phyloP scores from a whole-genome alignment of 129 eudicot genomes.

The Artemisia tridentata region DNA sequence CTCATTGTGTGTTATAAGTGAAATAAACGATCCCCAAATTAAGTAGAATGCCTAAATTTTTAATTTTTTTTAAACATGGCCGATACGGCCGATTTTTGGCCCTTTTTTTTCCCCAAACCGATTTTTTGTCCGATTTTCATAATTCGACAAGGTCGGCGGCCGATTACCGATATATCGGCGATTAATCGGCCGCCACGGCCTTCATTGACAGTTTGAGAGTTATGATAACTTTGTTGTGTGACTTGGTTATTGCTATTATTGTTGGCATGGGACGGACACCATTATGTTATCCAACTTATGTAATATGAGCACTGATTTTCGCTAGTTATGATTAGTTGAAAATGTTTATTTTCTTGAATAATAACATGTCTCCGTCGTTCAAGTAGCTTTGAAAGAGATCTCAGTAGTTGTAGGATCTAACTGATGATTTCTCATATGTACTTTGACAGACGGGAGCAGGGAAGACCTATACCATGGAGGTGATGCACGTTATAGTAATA shows the following conservation, averaged over 20 bases:
- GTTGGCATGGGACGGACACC: not conserved
- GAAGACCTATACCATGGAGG: constrained; percentile 95
- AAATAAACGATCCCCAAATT: too few species aligned
- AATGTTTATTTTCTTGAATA: constrained; percentile 11
- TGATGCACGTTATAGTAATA: constrained; percentile 27
- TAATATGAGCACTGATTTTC: not conserved
- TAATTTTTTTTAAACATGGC: too few species aligned
- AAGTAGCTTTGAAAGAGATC: constrained; percentile 13
- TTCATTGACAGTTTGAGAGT: not conserved
- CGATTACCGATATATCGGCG: too few species aligned
- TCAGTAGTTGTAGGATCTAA: constrained; percentile 12
- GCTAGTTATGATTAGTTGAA: constrained; percentile 13
- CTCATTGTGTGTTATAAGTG: too few species aligned
- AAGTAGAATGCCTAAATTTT: too few species aligned
- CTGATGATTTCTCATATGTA: constrained; percentile 24
- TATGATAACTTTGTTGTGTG: constrained; percentile 7
- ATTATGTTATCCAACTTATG: not conserved
- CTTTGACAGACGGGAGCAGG: constrained; percentile 88
- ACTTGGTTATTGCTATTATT: constrained; percentile 10
- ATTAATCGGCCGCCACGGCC: too few species aligned
- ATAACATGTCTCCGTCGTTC: not conserved
- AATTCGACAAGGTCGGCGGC: too few species aligned
- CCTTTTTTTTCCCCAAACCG: too few species aligned
- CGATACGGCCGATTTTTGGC: too few species aligned
- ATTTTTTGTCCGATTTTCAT: too few species aligned